These are phyloP conservation scores for Allantophomopsis cytisporea DNA, from an alignment of 2,329 filamentous ascomycete genomes.

Conservation along the genomic window DNA sequence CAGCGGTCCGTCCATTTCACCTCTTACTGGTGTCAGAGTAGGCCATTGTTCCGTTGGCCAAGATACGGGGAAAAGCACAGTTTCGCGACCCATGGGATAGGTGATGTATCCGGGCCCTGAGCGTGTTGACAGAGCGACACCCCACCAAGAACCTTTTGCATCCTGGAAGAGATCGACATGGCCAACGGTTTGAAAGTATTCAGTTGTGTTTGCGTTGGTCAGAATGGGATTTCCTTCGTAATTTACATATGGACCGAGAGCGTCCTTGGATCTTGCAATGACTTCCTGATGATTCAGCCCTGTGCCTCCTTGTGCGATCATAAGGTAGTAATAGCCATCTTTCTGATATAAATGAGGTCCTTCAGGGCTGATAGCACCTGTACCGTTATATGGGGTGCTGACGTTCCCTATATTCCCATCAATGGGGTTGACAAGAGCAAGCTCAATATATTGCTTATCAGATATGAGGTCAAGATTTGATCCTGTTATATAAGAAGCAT, in stretches of 20 bases:
- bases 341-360: constrained; percentile 31
- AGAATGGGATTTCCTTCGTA: constrained; percentile 29
- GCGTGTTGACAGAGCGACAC: constrained; percentile 5
- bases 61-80: constrained; percentile 14
- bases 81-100: constrained; percentile 19
- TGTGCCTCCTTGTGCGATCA: constrained; percentile 35
- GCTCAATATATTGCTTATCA: constrained; percentile 3
- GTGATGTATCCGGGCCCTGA: constrained; percentile 6
- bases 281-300: constrained; percentile 24
- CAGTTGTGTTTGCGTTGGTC: constrained; percentile 22
- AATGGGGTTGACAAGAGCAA: constrained; percentile 7
- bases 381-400: neutral
- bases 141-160: constrained; percentile 8
- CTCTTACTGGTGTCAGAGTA: constrained; percentile 24
- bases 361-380: constrained; percentile 14
- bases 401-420: constrained; percentile 12
- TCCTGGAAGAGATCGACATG: constrained; percentile 32
- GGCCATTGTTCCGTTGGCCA: constrained; percentile 17
- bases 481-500: constrained; percentile 19
- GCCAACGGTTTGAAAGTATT: constrained; percentile 28
- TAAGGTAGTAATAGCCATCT: constrained; percentile 31
- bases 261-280: constrained; percentile 24
- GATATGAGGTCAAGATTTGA: constrained; percentile 16
- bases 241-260: constrained; percentile 28
- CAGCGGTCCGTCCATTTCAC: constrained; percentile 28